Conservation (phyloP, 1,139 yeast species). For the Yamadazyma dendronema region DNA sequence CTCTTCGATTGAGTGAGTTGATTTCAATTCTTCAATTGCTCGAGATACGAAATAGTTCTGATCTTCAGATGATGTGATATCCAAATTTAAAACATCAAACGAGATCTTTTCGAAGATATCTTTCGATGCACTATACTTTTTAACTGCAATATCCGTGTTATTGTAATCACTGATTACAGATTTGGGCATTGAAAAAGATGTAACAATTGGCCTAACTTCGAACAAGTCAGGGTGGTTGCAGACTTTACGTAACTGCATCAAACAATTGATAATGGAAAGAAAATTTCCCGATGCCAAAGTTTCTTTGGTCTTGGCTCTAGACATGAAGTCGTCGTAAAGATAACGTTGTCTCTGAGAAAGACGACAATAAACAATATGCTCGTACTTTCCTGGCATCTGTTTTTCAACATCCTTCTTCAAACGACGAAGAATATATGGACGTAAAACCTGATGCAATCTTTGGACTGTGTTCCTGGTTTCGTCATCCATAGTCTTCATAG, state of each 20-base stretch:
- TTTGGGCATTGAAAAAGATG: conserved; percentile 75
- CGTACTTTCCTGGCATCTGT: conserved; percentile 98
- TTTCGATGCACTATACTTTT: conserved; percentile 32
- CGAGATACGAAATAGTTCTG: conserved; percentile 49
- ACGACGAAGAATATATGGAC: conserved; percentile 90
- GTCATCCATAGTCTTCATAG: conserved; percentile 42
- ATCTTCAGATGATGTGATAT: conserved; percentile 49
- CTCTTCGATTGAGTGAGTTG: conserved; percentile 42
- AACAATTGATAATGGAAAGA: conserved; percentile 89
- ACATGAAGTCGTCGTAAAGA: conserved; percentile 95
- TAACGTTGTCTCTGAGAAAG: conserved; percentile 89
- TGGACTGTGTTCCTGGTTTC: conserved; percentile 86
- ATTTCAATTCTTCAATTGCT: conserved; percentile 45
- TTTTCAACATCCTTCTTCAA: conserved; percentile 95
- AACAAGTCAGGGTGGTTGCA: conserved; percentile 97
- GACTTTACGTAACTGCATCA: conserved; percentile 96
- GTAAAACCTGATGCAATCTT: conserved; percentile 85
- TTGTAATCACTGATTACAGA: conserved; percentile 58
- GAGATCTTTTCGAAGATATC: conserved; percentile 34
- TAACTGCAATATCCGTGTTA: conserved; percentile 41
- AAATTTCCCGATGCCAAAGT: conserved; percentile 94
- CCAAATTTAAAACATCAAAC: conserved; percentile 59
- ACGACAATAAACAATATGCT: conserved; percentile 90
- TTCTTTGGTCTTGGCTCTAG: conserved; percentile 91
- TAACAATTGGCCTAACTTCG: conserved; percentile 92